Evolutionary conservation across 805 yeast genomes (phyloP).

Genomic region (Komagataella pseudopastoris): DNA sequence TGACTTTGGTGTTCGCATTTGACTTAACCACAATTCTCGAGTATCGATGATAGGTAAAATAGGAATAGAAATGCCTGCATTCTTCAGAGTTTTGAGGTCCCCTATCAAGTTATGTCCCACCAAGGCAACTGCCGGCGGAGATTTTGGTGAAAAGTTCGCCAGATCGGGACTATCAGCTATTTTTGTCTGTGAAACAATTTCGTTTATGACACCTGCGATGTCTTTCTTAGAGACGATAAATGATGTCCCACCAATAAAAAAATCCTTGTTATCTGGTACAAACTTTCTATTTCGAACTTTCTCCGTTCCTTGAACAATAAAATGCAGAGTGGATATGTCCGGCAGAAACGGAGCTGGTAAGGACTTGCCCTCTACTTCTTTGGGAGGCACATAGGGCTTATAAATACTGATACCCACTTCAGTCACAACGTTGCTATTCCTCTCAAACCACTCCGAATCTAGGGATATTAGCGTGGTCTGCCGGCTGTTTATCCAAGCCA

Average conservation of each 20-base stretch:
- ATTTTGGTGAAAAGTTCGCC: slow-evolving; percentile 6
- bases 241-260: slow-evolving; percentile 16
- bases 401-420: slow-evolving; percentile 17
- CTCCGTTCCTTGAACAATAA: slow-evolving; percentile 11
- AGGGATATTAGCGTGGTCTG: slow-evolving; percentile 11
- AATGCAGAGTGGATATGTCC: slow-evolving; percentile 15
- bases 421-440: slow-evolving; percentile 7
- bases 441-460: slow-evolving; percentile 15
- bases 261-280: slow-evolving; percentile 15
- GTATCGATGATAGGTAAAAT: slow-evolving; percentile 17
- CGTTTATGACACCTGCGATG: slow-evolving; percentile 4
- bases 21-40: slow-evolving; percentile 11
- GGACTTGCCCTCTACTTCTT: slow-evolving; percentile 3
- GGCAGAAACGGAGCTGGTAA: slow-evolving; percentile 10
- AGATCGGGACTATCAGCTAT: slow-evolving; percentile 7
- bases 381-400: slow-evolving; percentile 15
- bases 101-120: slow-evolving; percentile 17
- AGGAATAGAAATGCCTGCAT: slow-evolving; percentile 8
- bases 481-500: slow-evolving; percentile 10
- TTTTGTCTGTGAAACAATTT: not conserved
- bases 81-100: slow-evolving; percentile 11
- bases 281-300: slow-evolving; percentile 9
- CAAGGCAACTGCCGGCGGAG: slow-evolving; percentile 7
- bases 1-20: slow-evolving; percentile 4
- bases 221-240: slow-evolving; percentile 7